Evolutionary conservation across 2,329 filamentous ascomycete genomes (phyloP), one percentile per base, ranked within the genome.

Genomic region (Beauveria bassiana): DNA sequence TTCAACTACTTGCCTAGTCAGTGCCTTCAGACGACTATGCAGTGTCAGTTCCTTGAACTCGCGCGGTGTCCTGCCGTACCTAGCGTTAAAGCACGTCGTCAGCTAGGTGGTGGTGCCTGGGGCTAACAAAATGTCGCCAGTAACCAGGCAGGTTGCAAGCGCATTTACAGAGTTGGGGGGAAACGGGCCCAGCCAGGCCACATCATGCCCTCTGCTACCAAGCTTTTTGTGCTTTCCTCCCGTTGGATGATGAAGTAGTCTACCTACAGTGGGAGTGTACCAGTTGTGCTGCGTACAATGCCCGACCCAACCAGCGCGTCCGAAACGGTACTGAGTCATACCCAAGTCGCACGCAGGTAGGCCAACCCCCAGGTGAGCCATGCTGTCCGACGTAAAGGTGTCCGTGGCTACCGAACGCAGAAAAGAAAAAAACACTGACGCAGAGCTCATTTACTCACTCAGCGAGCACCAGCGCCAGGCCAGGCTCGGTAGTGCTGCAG

Each of bases 21-120:
- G 56, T 38, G 56, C 56, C 56, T 59, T 59, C 46, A 34, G 46
- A 59, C 56, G 56, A 51, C 56, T 24, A 59, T 47, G 34, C 34
- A 38, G 38, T 59, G 56, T 34, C 54, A 22, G 43, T 55, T 38
- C n/a, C 22, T 59, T 6, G 56, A 51, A 20, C 34, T 59, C 34
- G 22, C 18, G 31, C 34, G 34, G 34, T 10, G 34, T 38, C 34
- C 34, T 38, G 34, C 34, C 34, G 12, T 38, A 1, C 20, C 31
- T 50, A 58, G 55, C 38, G 56, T n/a, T 51, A 16, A 42, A 43
- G 56, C 56, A 51, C 34, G 46, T 43, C 46, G 56, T 51, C 56
- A 51, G 47, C 34, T 34, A 50, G 31, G 46, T 28, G 5, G 16
- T 59, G 56, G 56, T 59, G 46, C 56, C 56, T 59, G 56, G 46